phyloP scores from a whole-genome alignment of 2,329 filamentous ascomycete genomes.

The Rhinocladiella similis region DNA sequence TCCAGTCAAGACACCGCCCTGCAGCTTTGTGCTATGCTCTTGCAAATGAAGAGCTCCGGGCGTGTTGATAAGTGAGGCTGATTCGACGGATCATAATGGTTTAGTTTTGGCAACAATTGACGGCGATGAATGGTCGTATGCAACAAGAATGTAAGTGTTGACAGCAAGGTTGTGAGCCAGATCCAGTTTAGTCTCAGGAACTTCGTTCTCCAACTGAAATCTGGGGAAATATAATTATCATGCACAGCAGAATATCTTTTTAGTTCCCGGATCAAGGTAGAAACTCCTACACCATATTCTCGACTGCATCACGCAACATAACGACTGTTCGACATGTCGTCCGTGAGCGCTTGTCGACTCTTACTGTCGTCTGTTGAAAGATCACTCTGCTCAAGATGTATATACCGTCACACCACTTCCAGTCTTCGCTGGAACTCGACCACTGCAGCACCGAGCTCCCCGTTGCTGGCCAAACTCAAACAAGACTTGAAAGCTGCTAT shows the following conservation, averaged over 20 bases:
- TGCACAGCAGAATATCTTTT: too few species aligned
- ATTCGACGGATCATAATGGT: too few species aligned
- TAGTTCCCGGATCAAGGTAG: too few species aligned
- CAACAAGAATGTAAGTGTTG: too few species aligned
- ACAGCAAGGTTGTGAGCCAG: too few species aligned
- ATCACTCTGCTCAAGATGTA: constrained; percentile 18
- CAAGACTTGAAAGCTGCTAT: constrained; percentile 51
- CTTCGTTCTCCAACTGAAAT: background rate
- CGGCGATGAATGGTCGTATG: too few species aligned
- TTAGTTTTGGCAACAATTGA: too few species aligned
- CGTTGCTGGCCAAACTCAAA: constrained; percentile 46
- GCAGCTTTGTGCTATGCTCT: too few species aligned
- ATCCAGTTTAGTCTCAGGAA: background rate
- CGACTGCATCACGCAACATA: too few species aligned
- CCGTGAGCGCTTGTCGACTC: constrained; percentile 1
- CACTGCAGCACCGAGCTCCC: constrained; percentile 35
- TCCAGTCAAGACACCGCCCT: too few species aligned
- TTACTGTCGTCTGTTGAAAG: constrained; percentile 1
- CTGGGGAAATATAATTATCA: background rate
- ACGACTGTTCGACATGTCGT: constrained; percentile 9
- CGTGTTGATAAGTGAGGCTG: too few species aligned
- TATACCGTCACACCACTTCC: constrained; percentile 2
- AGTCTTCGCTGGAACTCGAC: constrained; percentile 44
- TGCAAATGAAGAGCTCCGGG: too few species aligned
- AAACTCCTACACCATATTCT: background rate